Evolutionary conservation across 805 yeast species (phyloP).

Genomic region (Metschnikowia arizonensis): DNA sequence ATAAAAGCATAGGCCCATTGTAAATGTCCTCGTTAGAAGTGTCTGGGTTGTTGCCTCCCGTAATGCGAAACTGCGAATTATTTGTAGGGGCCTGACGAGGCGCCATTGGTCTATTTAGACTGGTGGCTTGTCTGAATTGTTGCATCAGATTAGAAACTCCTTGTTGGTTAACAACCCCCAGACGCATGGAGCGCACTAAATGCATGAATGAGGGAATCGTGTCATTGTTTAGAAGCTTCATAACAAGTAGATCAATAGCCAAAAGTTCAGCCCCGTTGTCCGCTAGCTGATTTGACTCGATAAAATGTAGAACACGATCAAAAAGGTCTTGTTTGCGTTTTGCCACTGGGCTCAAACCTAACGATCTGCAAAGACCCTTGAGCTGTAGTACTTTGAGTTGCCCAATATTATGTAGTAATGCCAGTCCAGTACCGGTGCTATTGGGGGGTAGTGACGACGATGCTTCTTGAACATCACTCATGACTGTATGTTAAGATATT

Average conservation of each 20-base stretch:
- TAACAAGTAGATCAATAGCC: conserved; percentile 43
- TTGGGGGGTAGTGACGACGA: not conserved
- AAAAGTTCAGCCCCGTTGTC: conserved; percentile 41
- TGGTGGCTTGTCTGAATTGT: conserved; percentile 1
- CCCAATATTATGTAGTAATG: conserved; percentile 19
- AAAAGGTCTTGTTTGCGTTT: conserved; percentile 53
- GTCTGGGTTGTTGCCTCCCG: not conserved
- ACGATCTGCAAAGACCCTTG: conserved; percentile 48
- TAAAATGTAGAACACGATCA: conserved; percentile 47
- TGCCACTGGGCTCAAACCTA: conserved; percentile 51
- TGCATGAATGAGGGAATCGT: conserved; percentile 36
- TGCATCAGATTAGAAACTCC: conserved; percentile 10
- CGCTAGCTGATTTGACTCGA: conserved; percentile 39
- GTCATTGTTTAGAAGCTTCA: conserved; percentile 31
- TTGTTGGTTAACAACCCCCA: conserved; percentile 21
- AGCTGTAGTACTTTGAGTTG: conserved; percentile 49
- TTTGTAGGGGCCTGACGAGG: not conserved
- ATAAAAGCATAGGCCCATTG: conserved; percentile 39
- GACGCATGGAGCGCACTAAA: conserved; percentile 25
- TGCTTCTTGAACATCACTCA: conserved; percentile 1
- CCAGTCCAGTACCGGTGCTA: not conserved
- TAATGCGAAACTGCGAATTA: not conserved
- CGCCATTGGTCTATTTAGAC: not conserved
- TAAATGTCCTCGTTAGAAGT: conserved; percentile 6
- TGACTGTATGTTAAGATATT: not conserved